phyloP scores from a whole-genome alignment of 2,329 filamentous ascomycete species.

The Paracamarosporium sp. region DNA sequence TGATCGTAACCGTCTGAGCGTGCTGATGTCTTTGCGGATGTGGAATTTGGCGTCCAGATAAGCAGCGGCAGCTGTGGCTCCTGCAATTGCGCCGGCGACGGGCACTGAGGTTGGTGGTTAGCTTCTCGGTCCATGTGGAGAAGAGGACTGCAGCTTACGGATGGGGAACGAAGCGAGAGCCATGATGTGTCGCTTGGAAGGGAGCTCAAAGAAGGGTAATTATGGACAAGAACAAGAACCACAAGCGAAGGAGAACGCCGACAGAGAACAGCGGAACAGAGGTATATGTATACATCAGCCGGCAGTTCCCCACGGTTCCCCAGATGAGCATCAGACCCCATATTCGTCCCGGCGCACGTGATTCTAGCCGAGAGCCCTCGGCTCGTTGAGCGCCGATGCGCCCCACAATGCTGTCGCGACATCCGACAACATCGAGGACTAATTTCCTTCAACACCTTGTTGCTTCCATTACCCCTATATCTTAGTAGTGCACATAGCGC shows the following conservation, averaged over 20 bases:
- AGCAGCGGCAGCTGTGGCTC: constrained; percentile 53
- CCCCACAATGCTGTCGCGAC: background rate
- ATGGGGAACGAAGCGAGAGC: constrained; percentile 8
- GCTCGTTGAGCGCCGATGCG: constrained; percentile 1
- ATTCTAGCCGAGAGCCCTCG: constrained; percentile 4
- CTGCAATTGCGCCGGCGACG: constrained; percentile 43
- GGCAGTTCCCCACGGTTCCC: constrained; percentile 8
- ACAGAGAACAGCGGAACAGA: background rate
- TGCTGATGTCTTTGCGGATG: constrained; percentile 65
- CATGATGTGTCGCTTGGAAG: background rate
- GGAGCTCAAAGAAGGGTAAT: background rate
- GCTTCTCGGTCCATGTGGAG: background rate
- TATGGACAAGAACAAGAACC: background rate
- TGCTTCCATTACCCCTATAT: background rate
- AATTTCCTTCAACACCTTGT: background rate
- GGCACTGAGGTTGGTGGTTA: constrained; percentile 28
- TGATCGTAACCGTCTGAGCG: constrained; percentile 53
- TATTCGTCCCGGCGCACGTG: background rate
- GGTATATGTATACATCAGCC: background rate
- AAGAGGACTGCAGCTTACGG: background rate
- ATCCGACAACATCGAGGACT: background rate
- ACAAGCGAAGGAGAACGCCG: background rate
- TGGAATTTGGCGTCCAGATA: constrained; percentile 76
- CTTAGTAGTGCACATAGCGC: background rate
- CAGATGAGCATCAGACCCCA: background rate